Percentiles rank a stretch among this genome's conserved stretches.
These are phyloP conservation scores for Trapa bicornis DNA, from an alignment of 345 rosid genomes.

Conservation along the genomic window DNA sequence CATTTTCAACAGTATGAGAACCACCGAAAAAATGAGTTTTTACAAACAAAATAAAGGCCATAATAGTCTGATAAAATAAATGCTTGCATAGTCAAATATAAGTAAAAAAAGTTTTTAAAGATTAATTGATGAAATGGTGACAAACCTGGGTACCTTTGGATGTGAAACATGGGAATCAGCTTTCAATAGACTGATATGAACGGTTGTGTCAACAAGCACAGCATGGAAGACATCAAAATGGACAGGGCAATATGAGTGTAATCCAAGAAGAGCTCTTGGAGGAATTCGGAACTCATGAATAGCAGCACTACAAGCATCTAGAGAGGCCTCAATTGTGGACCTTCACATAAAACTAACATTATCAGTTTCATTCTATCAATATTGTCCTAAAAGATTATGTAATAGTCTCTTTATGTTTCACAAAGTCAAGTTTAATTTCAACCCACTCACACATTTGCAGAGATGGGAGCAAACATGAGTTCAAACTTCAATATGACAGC, in stretches of 20 bases:
- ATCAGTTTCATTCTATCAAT: slow-evolving; percentile 1
- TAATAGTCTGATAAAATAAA: neutral
- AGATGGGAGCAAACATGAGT: slow-evolving; percentile 66
- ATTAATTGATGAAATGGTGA: slow-evolving; percentile 9
- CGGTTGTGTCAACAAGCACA: slow-evolving; percentile 71
- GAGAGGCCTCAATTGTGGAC: slow-evolving; percentile 32
- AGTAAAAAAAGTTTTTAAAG: neutral
- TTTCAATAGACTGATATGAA: slow-evolving; percentile 60
- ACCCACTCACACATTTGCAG: slow-evolving; percentile 31
- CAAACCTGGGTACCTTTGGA: slow-evolving; percentile 53
- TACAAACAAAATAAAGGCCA: neutral
- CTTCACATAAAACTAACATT: slow-evolving; percentile 23
- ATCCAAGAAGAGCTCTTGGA: slow-evolving; percentile 77
- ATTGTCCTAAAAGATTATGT: neutral
- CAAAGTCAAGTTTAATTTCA: neutral
- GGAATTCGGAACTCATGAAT: slow-evolving; percentile 88
- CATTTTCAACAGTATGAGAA: slow-evolving; percentile 20
- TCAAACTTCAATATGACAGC: slow-evolving; percentile 85
- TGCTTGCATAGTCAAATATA: neutral
- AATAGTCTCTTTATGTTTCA: neutral
- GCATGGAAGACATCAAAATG: slow-evolving; percentile 80
- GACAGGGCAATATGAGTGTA: slow-evolving; percentile 91
- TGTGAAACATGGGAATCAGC: slow-evolving; percentile 33
- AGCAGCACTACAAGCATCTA: slow-evolving; percentile 49
- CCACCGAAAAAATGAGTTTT: slow-evolving; percentile 23